Conservation (phyloP, 169 alveolate genomes). For the Ichthyophthirius multifiliis region DNA sequence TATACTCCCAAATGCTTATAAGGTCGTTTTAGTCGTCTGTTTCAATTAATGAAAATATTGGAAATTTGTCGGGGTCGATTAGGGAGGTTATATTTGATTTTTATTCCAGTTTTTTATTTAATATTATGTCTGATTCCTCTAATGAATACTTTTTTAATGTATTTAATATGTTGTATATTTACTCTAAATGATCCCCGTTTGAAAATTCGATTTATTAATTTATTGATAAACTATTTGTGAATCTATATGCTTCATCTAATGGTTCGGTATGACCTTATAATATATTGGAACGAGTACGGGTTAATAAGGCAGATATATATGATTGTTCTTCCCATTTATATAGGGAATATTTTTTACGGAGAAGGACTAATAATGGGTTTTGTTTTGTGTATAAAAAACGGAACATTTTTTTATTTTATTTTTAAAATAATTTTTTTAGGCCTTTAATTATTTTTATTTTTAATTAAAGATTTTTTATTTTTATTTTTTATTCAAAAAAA, state of each 20-base stretch:
- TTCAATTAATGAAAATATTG: conserved; percentile 13
- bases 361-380: too few relatives aligned
- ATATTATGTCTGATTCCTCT: neutral
- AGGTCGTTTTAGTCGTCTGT: neutral
- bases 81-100: neutral
- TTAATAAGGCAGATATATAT: neutral
- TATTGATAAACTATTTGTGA: neutral
- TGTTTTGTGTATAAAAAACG: too few relatives aligned
- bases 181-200: conserved; percentile 6
- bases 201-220: neutral
- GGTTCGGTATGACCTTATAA: neutral
- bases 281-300: neutral
- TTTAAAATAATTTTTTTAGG: too few relatives aligned
- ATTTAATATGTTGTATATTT: neutral
- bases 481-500: too few relatives aligned
- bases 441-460: too few relatives aligned
- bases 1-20: neutral
- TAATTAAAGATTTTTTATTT: too few relatives aligned
- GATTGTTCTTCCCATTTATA: conserved; percentile 3
- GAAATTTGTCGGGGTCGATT: conserved; percentile 19
- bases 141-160: neutral
- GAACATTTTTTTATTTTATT: too few relatives aligned
- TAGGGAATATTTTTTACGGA: too few relatives aligned
- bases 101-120: conserved; percentile 2
- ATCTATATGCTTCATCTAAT: neutral